Conservation (phyloP, 768 basidiomycete genomes). For the Boletus barrowsii region DNA sequence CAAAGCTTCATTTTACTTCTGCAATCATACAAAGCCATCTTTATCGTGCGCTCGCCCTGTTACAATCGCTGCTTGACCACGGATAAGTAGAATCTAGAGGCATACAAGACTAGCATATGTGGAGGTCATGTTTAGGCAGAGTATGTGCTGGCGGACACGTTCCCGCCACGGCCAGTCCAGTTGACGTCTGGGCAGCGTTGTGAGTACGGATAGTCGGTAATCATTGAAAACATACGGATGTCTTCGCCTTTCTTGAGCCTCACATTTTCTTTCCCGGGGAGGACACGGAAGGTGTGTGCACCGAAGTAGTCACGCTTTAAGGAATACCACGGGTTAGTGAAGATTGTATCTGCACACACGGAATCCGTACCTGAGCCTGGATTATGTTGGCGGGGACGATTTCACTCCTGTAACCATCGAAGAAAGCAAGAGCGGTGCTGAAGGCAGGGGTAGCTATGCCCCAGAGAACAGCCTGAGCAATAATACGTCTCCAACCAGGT, state of each 20-base stretch:
- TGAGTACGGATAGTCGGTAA: not conserved
- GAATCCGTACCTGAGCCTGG: constrained; percentile 74
- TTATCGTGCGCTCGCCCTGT: constrained; percentile 12
- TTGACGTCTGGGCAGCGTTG: constrained; percentile 67
- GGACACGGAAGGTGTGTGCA: constrained; percentile 95
- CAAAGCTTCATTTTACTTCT: constrained; percentile 10
- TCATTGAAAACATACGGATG: constrained; percentile 65
- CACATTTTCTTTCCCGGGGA: constrained; percentile 87
- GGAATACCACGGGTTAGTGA: constrained; percentile 5
- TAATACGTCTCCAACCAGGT: constrained; percentile 96
- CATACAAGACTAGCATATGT: constrained; percentile 1
- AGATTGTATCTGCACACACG: not conserved
- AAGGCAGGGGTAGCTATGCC: constrained; percentile 98
- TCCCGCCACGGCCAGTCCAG: constrained; percentile 98
- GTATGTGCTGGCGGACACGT: constrained; percentile 89
- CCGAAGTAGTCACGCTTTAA: constrained; percentile 95
- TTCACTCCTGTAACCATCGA: constrained; percentile 97
- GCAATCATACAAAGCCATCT: constrained; percentile 12
- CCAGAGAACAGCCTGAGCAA: constrained; percentile 95
- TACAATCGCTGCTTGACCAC: constrained; percentile 12
- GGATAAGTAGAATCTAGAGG: constrained; percentile 16
- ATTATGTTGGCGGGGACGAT: constrained; percentile 91
- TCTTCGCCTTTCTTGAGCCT: constrained; percentile 78
- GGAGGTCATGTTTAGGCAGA: constrained; percentile 43
- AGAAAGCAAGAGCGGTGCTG: constrained; percentile 97